Base-by-base conservation (phyloP, 495 filamentous ascomycete species). In the Penicillium desertorum region DNA sequence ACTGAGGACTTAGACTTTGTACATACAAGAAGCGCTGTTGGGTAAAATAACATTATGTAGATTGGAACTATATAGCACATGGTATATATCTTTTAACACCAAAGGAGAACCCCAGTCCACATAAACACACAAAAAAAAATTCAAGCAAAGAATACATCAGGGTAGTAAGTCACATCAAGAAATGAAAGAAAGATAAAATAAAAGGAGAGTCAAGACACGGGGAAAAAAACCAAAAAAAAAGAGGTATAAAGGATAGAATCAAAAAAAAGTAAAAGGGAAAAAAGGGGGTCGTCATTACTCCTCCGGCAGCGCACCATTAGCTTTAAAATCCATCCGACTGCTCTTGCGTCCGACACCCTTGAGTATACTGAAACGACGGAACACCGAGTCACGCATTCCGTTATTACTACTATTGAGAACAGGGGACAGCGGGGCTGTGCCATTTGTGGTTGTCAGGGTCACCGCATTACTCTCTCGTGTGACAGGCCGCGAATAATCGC, bases 361-460 rank as follows among this genome's bases (percentile, higher is more conserved):
- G 54, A 79, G 66, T 20, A 78, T 59, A 58, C 76, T 79, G 62
- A 78, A 75, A 58, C 76, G 66, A 53, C 73, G 79, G 66, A 75
- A 71, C 20, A 81, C 71, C 48, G 77, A 79, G 56, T 79, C 78
- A 41, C 74, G 69, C 49, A 70, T 68, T 36, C 67, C 69, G n/a
- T 62, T 56, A 19, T 56, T 49, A 43, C 46, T 49, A 53, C 51
- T 23, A 44, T 61, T 57, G 37, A 34, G 45, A 14, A 55, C 53
- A 12, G 53, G 53, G 3, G 53, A 55, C 12, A 55, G 29, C 16
- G 53, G 53, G 10, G 53, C 53, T 22, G 61, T 47, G 39, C 20
- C 49, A 62, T 46, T 62, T 30, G 44, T 55, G 44, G 17, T 56
- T 30, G 29, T 62, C 50, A 62, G 58, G 14, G 59, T 67, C 22